Evolutionary conservation across 345 rosid species (phyloP), one percentile per base, ranked within the genome.

Genomic region (Sisymbrium altissimum): DNA sequence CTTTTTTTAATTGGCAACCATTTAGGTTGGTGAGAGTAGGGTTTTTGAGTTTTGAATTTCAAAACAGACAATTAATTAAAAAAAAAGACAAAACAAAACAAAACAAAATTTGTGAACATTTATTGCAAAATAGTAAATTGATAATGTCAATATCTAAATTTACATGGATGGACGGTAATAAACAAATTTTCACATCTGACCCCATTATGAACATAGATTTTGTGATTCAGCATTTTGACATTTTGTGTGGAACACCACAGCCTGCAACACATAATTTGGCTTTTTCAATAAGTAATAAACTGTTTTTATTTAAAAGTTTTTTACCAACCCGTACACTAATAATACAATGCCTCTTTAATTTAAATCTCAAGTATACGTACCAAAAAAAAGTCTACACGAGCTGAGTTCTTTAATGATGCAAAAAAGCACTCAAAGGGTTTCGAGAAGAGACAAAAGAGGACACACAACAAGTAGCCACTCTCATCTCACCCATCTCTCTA

Each of bases 401-500:
- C 72, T 71, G 14, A 49, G 40, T 64, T 77, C 71, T 70, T 71
- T 64, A 64, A 77, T 64, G 70, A 65, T 64, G 76, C 43, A 45
- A 64, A 70, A 70, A 71, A 58, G 67, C 68, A 71, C 46, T 70
- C 77, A 65, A 59, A 54, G 65, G 78, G 65, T 55, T 78, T 61
- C 9, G 60, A 67, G 54, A 64, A 70, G 80, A 76, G 66, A 78
- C 70, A 73, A 53, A 25, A 76, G 38, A 76, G 2, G 73, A 63
- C 78, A 73, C 72, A 66, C 39, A 43, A 78, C 81, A 59, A 72
- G 69, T 61, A 78, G 78, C 72, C 64, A 72, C 67, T 64, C 76
- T 71, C 72, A 64, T 46, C 70, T 55, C 61, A 41, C 72, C 60
- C 21, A 32, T 36, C 32, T 44, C 68, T 19, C 44, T 50, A 62